phyloP scores from a whole-genome alignment of 257 asterid species.

The Nemophila menziesii region DNA sequence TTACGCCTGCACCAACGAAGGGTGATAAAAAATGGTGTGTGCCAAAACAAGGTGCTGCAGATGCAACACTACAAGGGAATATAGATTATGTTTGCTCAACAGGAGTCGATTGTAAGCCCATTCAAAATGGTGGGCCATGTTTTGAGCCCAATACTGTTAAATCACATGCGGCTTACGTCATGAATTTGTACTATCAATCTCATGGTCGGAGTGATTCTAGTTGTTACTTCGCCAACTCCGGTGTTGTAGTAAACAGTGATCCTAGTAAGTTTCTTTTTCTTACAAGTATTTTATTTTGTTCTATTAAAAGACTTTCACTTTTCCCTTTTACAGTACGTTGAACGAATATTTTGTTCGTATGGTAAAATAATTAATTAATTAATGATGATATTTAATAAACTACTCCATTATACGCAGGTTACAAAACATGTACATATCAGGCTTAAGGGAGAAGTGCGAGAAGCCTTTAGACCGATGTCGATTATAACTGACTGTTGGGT shows the following conservation, averaged over 20 bases:
- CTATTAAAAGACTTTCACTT: too few relatives aligned
- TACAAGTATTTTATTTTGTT: too few relatives aligned
- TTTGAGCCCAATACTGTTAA: conserved; percentile 27
- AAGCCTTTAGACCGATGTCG: too few relatives aligned
- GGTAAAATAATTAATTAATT: too few relatives aligned
- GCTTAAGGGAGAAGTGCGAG: too few relatives aligned
- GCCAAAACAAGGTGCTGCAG: conserved; percentile 19
- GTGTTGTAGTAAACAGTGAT: conserved; percentile 15
- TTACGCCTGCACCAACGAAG: conserved; percentile 7
- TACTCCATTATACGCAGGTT: too few relatives aligned
- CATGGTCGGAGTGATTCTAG: conserved; percentile 20
- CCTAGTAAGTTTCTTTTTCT: conserved; percentile 28
- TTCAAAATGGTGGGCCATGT: conserved; percentile 33
- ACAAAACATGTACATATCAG: too few relatives aligned
- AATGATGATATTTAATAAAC: too few relatives aligned
- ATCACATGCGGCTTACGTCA: conserved; percentile 34
- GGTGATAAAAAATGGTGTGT: conserved; percentile 30
- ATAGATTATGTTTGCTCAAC: conserved; percentile 29
- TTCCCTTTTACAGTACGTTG: too few relatives aligned
- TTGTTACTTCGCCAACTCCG: conserved; percentile 26
- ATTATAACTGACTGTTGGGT: too few relatives aligned
- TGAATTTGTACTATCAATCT: conserved; percentile 43
- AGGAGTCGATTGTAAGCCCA: conserved; percentile 32
- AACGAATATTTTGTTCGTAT: too few relatives aligned
- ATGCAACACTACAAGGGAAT: conserved; percentile 30